phyloP scores from a whole-genome alignment of 2,329 filamentous ascomycete species.

The Dactylellina haptotyla region DNA sequence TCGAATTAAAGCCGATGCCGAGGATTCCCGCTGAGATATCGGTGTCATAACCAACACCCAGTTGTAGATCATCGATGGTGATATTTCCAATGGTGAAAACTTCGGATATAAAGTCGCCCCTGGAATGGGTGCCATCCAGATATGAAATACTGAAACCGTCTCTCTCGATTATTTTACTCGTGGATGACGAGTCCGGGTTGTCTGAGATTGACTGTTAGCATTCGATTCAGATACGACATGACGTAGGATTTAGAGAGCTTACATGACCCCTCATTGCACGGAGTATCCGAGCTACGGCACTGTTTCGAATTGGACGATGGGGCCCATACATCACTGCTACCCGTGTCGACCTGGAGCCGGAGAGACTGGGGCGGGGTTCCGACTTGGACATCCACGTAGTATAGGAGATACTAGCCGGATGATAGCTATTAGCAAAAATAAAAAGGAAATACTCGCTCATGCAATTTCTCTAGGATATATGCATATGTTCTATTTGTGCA shows the following conservation, averaged over 20 bases:
- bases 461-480: not conserved
- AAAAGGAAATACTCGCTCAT: not conserved
- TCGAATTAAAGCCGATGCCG: constrained; percentile 62
- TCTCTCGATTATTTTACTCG: constrained; percentile 52
- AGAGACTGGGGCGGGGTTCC: constrained; percentile 70
- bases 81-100: constrained; percentile 59
- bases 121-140: constrained; percentile 60
- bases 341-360: constrained; percentile 70
- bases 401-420: constrained; percentile 61
- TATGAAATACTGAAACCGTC: constrained; percentile 61
- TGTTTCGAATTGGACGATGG: constrained; percentile 55
- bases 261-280: constrained; percentile 56
- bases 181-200: constrained; percentile 51
- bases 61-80: constrained; percentile 60
- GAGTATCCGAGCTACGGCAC: constrained; percentile 49
- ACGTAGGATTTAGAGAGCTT: constrained; percentile 7
- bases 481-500: not conserved
- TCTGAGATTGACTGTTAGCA: not conserved
- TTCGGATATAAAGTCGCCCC: constrained; percentile 61
- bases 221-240: not conserved
- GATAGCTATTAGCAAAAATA: no score
- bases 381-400: constrained; percentile 69
- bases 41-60: constrained; percentile 60
- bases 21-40: constrained; percentile 68
- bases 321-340: constrained; percentile 73